Evolutionary conservation across 2,329 filamentous ascomycete species (phyloP).

Genomic region (Fusarium temperatum): DNA sequence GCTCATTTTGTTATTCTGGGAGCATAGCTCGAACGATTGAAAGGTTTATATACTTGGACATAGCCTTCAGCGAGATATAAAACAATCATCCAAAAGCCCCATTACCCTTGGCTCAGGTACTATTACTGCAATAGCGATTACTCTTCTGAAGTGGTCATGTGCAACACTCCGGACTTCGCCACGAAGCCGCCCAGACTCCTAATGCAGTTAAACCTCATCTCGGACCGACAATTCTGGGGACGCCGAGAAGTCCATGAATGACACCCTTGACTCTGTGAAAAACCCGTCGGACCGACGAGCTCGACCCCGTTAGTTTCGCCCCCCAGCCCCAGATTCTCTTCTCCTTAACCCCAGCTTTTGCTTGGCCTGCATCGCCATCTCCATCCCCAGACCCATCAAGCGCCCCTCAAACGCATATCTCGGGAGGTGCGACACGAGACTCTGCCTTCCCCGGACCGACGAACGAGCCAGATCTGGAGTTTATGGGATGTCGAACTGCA

Average conservation of each 20-base stretch:
- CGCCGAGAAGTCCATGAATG: neutral
- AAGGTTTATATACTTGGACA: neutral
- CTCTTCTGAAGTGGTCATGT: neutral
- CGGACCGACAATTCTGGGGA: neutral
- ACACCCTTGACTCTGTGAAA: neutral
- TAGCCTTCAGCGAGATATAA: neutral
- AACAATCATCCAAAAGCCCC: neutral
- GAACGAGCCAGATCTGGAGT: neutral
- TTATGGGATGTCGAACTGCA: conserved; percentile 1
- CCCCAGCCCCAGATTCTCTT: conserved; percentile 23
- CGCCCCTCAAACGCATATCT: neutral
- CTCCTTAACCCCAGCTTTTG: conserved; percentile 31
- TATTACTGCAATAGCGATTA: neutral
- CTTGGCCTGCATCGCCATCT: conserved; percentile 10
- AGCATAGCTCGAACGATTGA: neutral
- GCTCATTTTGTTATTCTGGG: accelerated
- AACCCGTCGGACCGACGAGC: conserved; percentile 25
- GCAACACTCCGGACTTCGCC: neutral
- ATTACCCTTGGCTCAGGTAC: neutral
- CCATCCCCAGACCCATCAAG: conserved; percentile 6
- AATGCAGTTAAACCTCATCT: neutral
- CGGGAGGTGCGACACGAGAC: neutral
- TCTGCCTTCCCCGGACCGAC: conserved; percentile 11
- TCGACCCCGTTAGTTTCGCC: conserved; percentile 1
- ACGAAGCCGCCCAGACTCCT: neutral